Evolutionary conservation across 2,329 filamentous ascomycete genomes (phyloP).

Genomic region (Aspergillus ochraceus): DNA sequence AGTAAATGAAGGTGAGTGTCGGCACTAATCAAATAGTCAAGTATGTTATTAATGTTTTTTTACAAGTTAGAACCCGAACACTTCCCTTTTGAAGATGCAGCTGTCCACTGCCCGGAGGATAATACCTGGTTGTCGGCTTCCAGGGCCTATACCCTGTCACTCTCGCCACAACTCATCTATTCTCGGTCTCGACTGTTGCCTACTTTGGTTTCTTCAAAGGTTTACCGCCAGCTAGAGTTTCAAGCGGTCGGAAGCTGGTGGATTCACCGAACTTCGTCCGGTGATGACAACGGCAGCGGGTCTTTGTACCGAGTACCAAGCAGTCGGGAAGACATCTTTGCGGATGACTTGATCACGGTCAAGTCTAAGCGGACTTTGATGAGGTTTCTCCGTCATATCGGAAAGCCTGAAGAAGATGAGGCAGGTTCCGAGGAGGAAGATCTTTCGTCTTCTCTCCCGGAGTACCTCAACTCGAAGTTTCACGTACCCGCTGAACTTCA

Average conservation of each 20-base stretch:
- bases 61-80: constrained; percentile 32
- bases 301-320: constrained; percentile 75
- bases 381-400: constrained; percentile 89
- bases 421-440: constrained; percentile 38
- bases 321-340: constrained; percentile 88
- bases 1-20: constrained; percentile 39
- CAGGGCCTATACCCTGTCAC: constrained; percentile 76
- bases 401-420: constrained; percentile 56
- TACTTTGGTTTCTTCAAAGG: constrained; percentile 82
- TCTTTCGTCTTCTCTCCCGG: constrained; percentile 53
- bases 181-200: constrained; percentile 75
- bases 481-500: constrained; percentile 68
- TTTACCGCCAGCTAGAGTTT: constrained; percentile 89
- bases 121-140: constrained; percentile 47
- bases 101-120: constrained; percentile 25
- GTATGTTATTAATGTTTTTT: constrained; percentile 22
- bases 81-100: constrained; percentile 42
- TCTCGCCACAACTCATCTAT: constrained; percentile 86
- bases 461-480: constrained; percentile 55
- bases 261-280: constrained; percentile 54
- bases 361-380: constrained; percentile 84
- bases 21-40: neutral
- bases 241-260: constrained; percentile 91
- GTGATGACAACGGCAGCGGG: constrained; percentile 1
- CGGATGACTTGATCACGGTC: constrained; percentile 70